Base-by-base conservation (phyloP, 208 protist genomes). In the Borovskyia barvae region DNA sequence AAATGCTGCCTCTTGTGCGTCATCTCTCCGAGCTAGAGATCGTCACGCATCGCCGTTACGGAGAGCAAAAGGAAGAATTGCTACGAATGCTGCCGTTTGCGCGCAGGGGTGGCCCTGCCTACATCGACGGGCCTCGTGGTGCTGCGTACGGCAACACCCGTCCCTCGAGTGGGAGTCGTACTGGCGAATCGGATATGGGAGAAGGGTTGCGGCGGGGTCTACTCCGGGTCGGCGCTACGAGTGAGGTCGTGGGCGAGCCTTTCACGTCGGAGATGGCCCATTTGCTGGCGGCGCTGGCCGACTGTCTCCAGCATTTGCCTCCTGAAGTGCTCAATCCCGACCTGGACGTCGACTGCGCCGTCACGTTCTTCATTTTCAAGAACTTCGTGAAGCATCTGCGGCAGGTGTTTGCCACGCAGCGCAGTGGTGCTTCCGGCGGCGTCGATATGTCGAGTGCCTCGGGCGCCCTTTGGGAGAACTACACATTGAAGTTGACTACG, bases 331-430 rank as follows among this genome's bases (percentile, higher is more conserved):
- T 95, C 15, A 80, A 87, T 50, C 76, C 89, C 29, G 89, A 95
- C 64, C 62, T 86, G 20, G 84, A 93, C 53, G 33, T 55, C 12
- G 84, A 95, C 48, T 93, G 85, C 62, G 83, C 89, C 9, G 81
- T 80, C 12, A 93, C 89, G 14, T 93, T 87, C 55, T 95, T 95
- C 58, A 83, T 90, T 40, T 91, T 92, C 59, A 59, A 73, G 29
- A 95, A 95, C 56, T 90, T 79, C 45, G 71, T 87, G 24, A 77
- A 69, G 59, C 89, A 95, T 64, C 62, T 95, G 69, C 39, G 48
- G 11, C 56, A 80, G 36, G 72, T 91, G 20, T 88, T 95, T 56
- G 65, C 77, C 25, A 70, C 77, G 30, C 83, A 91, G 68, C 77
- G 76, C 51, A 49, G 42, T 47, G 39, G 30, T 41, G 42, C 17